Conservation (phyloP, 169 alveolate genomes). For the Condylostoma magnum region DNA sequence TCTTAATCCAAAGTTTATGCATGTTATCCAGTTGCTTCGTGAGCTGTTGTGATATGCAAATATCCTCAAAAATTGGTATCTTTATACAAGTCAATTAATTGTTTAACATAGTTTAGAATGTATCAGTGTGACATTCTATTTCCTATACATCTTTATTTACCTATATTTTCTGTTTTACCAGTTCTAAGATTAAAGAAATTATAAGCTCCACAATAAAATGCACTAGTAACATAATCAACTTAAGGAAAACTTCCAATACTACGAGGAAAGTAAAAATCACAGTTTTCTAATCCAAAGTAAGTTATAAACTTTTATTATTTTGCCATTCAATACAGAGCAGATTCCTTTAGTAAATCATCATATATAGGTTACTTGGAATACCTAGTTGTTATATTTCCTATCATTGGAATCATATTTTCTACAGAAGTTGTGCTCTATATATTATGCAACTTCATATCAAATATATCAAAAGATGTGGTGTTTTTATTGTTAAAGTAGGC, state of each 20-base stretch:
- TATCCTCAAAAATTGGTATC: conserved; percentile 6
- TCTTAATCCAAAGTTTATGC: conserved; percentile 23
- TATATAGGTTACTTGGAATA: too few species aligned
- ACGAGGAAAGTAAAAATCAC: conserved; percentile 24
- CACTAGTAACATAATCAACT: conserved; percentile 3
- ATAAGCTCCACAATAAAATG: conserved; percentile 17
- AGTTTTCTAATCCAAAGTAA: conserved; percentile 17
- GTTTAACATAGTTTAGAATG: conserved; percentile 1
- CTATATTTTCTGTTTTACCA: too few species aligned
- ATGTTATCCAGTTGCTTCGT: conserved; percentile 24
- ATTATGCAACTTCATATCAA: conserved; percentile 26
- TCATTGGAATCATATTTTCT: neutral
- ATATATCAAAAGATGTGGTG: neutral
- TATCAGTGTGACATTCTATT: conserved; percentile 18
- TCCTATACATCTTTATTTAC: conserved; percentile 17
- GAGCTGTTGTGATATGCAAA: conserved; percentile 21
- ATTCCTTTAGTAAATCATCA: neutral
- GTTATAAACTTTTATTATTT: conserved; percentile 9
- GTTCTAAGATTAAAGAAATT: neutral
- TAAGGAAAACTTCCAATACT: conserved; percentile 8
- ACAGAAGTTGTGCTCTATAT: neutral
- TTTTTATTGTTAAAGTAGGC: neutral
- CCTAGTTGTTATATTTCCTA: neutral
- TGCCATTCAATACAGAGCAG: neutral
- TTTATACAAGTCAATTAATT: neutral